phyloP scores from a whole-genome alignment of 2,329 filamentous ascomycete genomes.

The Dactylellina cionopaga region DNA sequence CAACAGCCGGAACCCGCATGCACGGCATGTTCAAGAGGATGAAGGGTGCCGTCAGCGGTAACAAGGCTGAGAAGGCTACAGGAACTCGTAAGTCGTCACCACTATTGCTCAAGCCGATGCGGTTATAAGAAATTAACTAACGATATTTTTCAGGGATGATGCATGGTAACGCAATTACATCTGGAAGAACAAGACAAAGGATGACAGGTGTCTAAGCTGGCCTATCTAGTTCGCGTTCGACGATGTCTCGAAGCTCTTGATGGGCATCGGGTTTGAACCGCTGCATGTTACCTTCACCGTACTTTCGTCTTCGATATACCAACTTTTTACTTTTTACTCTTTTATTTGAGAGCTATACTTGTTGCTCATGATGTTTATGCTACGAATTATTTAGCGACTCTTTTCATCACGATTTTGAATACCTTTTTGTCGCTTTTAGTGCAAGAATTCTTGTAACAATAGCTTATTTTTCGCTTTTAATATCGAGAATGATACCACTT shows the following conservation, averaged over 20 bases:
- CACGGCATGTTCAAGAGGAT: slow-evolving; percentile 51
- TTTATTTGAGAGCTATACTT: neutral
- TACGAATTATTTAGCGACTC: neutral
- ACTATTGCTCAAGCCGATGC: neutral
- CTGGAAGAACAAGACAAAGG: slow-evolving; percentile 39
- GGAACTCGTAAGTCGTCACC: slow-evolving; percentile 37
- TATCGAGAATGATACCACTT: slow-evolving; percentile 42
- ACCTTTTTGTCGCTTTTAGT: neutral
- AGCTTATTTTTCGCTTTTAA: slow-evolving; percentile 1
- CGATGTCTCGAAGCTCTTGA: slow-evolving; percentile 30
- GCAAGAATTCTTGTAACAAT: neutral
- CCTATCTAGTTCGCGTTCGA: neutral
- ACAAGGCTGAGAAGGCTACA: slow-evolving; percentile 38
- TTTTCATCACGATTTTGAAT: neutral
- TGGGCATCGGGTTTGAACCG: neutral
- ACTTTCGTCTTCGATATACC: neutral
- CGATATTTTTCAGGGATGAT: slow-evolving; percentile 47
- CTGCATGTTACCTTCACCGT: too few relatives aligned
- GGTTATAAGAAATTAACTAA: too few relatives aligned
- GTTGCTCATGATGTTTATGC: neutral
- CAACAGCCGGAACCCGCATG: slow-evolving; percentile 36
- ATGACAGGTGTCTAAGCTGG: slow-evolving; percentile 26
- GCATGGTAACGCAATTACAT: slow-evolving; percentile 42
- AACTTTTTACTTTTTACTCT: neutral
- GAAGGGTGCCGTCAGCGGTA: slow-evolving; percentile 39